A percentile compares a stretch with the other conserved stretches of the same genome.
Conservation (phyloP, 2,329 filamentous ascomycete genomes). For the Apiospora malaysiana region DNA sequence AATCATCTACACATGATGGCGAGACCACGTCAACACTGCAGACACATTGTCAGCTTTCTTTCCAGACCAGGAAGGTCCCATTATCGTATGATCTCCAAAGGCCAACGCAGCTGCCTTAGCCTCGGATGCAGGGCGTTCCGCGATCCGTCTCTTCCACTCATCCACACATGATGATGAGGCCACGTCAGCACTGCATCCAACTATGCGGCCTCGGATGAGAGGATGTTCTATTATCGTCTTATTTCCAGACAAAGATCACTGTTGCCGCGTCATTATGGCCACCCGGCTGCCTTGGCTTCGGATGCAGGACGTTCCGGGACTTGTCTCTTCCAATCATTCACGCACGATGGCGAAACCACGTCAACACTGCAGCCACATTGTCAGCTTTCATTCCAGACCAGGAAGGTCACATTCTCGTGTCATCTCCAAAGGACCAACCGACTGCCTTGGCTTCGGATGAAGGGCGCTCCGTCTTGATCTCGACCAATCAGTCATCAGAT, state of each 20-base stretch:
- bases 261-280: not conserved
- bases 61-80: not conserved
- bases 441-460: not conserved
- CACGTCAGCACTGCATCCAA: not conserved
- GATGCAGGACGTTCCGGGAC: not conserved
- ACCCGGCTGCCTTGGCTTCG: not conserved
- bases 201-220: slow-evolving; percentile 5
- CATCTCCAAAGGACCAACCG: not conserved
- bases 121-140: slow-evolving; percentile 12
- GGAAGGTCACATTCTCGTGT: not conserved
- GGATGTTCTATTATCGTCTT: too few relatives aligned
- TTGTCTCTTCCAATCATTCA: slow-evolving; percentile 6
- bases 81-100: not conserved
- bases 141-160: not conserved
- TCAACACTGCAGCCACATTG: not conserved
- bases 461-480: not conserved
- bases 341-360: not conserved
- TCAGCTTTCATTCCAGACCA: not conserved
- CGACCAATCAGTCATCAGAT: not conserved
- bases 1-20: not conserved
- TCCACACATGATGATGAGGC: not conserved
- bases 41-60: not conserved
- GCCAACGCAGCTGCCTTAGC: not conserved
- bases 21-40: not conserved
- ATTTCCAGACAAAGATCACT: slow-evolving; percentile 5